Base-by-base conservation (phyloP, 192 early-diverging fungal genomes). In the Chytriomyces sp. region DNA sequence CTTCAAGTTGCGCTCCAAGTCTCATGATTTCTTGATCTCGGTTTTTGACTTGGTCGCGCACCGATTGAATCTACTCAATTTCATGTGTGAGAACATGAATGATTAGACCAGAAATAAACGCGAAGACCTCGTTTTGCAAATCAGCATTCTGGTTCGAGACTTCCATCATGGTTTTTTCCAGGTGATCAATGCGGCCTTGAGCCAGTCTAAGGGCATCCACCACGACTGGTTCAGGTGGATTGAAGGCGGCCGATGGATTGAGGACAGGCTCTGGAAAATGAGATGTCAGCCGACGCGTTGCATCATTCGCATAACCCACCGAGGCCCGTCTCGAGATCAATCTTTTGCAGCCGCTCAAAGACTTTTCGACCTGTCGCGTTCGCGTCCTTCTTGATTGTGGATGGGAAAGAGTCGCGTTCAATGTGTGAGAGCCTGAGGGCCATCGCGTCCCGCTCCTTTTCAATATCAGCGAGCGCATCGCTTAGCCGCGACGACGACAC, bases 261-360 rank as follows among this genome's bases (percentile, higher is more conserved):
- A 61, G 37, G 26, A 82, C 38, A 4, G 84, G 82, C 41, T 85
- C 83, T 81, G 59, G 25, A 0, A 39, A 40, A 36, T 37, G 28
- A 28, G 12, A 1, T 52, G 36, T 14, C 25, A 26, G 44, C 14
- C 7, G 25, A 33, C 17, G 22, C 41, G 22, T 53, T 49, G 41
- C 14, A 33, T 25, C 10, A 8, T 14, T 52, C 19, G 37, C 26
- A 32, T n/a, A n/a, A n/a, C 64, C 25, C 36, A 83, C 78, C 78
- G 12, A 83, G 61, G 4, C 85, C 85, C 5, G 85, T 87, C 59
- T 84, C 83, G 22, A 87, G 39, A 54, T 87, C 85, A 65, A 87
- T 83, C 58, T 85, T 85, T 69, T 83, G 85, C 55, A 87, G 70
- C 59, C 79, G 75, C 64, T 85, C 72, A 56, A 78, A 79, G 25